Percentiles rank a stretch among this genome's conserved stretches.
Conservation (phyloP, 805 yeast species). For the Metschnikowia lachancei region DNA sequence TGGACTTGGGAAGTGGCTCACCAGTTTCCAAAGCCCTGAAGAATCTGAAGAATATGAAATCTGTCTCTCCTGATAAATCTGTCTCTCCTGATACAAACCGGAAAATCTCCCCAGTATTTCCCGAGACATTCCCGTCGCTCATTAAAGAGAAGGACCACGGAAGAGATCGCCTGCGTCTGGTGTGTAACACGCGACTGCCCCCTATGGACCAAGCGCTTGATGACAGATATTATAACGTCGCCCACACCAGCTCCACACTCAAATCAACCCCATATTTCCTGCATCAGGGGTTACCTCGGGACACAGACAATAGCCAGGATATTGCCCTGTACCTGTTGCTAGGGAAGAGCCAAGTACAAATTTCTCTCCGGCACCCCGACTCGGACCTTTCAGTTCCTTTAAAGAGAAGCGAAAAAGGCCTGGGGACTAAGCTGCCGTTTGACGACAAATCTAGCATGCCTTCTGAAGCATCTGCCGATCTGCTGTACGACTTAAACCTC, state of each 20-base stretch:
- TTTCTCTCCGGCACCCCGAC: conserved; percentile 41
- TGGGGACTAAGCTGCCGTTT: background rate
- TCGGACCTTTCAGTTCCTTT: conserved; percentile 11
- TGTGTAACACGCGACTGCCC: background rate
- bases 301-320: conserved; percentile 26
- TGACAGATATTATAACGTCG: conserved; percentile 7
- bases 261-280: conserved; percentile 50
- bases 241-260: conserved; percentile 31
- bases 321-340: conserved; percentile 1
- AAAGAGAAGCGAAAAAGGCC: background rate
- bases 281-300: conserved; percentile 60
- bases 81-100: background rate
- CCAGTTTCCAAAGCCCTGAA: too few species aligned
- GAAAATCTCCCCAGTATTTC: background rate
- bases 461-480: conserved; percentile 1
- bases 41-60: too few species aligned
- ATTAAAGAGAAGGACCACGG: background rate
- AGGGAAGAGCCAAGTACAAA: conserved; percentile 26
- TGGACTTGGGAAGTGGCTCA: background rate
- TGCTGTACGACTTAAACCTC: background rate
- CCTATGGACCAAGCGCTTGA: background rate
- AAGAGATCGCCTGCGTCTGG: background rate
- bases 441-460: conserved; percentile 3
- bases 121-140: background rate
- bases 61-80: background rate